Percentiles rank a stretch among this genome's conserved stretches.
These are phyloP conservation scores for Dendrocalamus sinicus DNA, from an alignment of 176 grass and related monocot species.

Conservation along the genomic window DNA sequence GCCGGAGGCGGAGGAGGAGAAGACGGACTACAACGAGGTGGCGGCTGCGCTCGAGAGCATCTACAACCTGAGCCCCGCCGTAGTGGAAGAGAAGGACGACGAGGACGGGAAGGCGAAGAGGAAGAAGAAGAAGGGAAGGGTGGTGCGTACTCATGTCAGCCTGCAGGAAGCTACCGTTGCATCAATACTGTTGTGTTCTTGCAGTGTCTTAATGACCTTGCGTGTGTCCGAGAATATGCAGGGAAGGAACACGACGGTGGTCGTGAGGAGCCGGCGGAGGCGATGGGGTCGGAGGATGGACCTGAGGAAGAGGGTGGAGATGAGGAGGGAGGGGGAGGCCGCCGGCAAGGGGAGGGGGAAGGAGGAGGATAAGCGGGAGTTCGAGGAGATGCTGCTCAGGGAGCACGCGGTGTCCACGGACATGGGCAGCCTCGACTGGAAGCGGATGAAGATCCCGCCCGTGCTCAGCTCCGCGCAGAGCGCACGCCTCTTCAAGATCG, in stretches of 20 bases:
- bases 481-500: slow-evolving; percentile 71
- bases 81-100: slow-evolving; percentile 41
- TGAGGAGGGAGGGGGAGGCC: slow-evolving; percentile 42
- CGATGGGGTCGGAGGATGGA: slow-evolving; percentile 57
- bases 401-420: slow-evolving; percentile 68
- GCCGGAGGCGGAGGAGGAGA: not conserved
- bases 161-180: too few relatives aligned
- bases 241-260: slow-evolving; percentile 18
- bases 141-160: not conserved
- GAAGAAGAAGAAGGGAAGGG: slow-evolving; percentile 13
- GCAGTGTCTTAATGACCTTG: not conserved
- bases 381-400: slow-evolving; percentile 62
- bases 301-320: slow-evolving; percentile 61
- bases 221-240: not conserved
- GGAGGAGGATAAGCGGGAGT: slow-evolving; percentile 47
- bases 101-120: slow-evolving; percentile 6
- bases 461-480: slow-evolving; percentile 73
- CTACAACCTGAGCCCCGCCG: slow-evolving; percentile 83
- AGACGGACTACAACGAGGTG: slow-evolving; percentile 74
- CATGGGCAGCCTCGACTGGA: slow-evolving; percentile 82
- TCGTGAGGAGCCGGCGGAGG: slow-evolving; percentile 47
- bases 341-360: not conserved
- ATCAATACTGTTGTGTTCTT: not conserved
- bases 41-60: slow-evolving; percentile 89
- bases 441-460: slow-evolving; percentile 83